Conservation (phyloP, 139 green algal species). For the Closterium sp. region DNA sequence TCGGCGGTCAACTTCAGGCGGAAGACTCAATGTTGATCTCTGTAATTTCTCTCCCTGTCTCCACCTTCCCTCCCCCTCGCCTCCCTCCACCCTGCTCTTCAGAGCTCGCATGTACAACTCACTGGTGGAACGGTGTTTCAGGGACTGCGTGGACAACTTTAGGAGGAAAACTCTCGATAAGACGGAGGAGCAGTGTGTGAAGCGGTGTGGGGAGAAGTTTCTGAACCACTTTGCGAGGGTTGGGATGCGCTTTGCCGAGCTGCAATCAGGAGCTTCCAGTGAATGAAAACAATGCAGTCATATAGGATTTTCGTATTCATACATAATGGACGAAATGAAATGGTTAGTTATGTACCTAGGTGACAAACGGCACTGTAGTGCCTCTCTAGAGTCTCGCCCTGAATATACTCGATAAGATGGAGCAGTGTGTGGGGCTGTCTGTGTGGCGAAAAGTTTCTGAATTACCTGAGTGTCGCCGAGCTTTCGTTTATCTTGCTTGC, state of each 20-base stretch:
- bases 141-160: conserved; percentile 88
- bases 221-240: conserved; percentile 86
- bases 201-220: conserved; percentile 93
- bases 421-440: conserved; percentile 92
- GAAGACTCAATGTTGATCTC: too few species aligned
- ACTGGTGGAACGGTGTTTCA: conserved; percentile 94
- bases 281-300: not conserved
- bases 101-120: conserved; percentile 90
- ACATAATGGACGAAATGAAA: too few species aligned
- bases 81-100: not conserved
- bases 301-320: too few species aligned
- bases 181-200: conserved; percentile 92
- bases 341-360: too few species aligned
- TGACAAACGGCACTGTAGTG: conserved; percentile 3
- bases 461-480: too few species aligned
- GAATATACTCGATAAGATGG: conserved; percentile 79
- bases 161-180: conserved; percentile 84
- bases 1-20: not conserved
- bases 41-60: too few species aligned
- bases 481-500: conserved; percentile 90
- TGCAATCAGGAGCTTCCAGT: conserved; percentile 44
- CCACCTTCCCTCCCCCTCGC: too few species aligned
- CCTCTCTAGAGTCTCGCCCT: too few species aligned
- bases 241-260: conserved; percentile 79
- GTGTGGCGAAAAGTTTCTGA: conserved; percentile 18